phyloP scores from a whole-genome alignment of 2,329 filamentous ascomycete species.

The Exophiala sp. region DNA sequence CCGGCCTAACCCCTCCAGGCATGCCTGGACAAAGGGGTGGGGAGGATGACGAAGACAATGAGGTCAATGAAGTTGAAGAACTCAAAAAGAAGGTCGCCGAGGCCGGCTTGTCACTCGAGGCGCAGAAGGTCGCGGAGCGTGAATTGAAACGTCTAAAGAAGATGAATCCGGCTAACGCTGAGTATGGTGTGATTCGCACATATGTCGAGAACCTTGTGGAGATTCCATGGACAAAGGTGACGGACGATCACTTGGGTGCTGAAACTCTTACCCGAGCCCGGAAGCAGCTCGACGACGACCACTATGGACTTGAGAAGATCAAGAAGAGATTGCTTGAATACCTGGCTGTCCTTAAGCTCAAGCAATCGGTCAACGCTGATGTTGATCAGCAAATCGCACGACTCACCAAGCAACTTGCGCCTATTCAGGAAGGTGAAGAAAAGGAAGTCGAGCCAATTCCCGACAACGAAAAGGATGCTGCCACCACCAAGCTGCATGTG shows the following conservation, averaged over 20 bases:
- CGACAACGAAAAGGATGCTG: slow-evolving; percentile 43
- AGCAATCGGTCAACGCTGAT: slow-evolving; percentile 82
- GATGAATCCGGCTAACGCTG: slow-evolving; percentile 94
- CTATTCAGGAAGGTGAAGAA: slow-evolving; percentile 26
- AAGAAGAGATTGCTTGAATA: slow-evolving; percentile 97
- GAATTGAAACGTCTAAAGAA: slow-evolving; percentile 86
- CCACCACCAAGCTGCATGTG: slow-evolving; percentile 66
- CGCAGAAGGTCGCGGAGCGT: slow-evolving; percentile 82
- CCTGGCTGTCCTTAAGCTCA: slow-evolving; percentile 89
- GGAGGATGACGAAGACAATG: slow-evolving; percentile 66
- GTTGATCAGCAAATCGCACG: slow-evolving; percentile 70
- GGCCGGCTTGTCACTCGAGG: slow-evolving; percentile 77
- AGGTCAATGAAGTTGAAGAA: slow-evolving; percentile 85
- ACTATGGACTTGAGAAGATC: slow-evolving; percentile 93
- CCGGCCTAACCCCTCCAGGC: slow-evolving; percentile 40
- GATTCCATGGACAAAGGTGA: slow-evolving; percentile 84
- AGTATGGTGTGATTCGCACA: slow-evolving; percentile 88
- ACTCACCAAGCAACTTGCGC: slow-evolving; percentile 47
- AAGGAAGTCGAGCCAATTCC: slow-evolving; percentile 49
- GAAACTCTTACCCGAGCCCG: slow-evolving; percentile 75
- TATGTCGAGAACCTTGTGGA: slow-evolving; percentile 93
- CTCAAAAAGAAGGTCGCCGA: slow-evolving; percentile 81
- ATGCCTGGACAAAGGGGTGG: slow-evolving; percentile 48
- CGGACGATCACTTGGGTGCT: slow-evolving; percentile 78
- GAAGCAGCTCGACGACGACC: slow-evolving; percentile 90